phyloP scores from a whole-genome alignment of 352 stramenopile species.

The Pythium myriotylum region DNA sequence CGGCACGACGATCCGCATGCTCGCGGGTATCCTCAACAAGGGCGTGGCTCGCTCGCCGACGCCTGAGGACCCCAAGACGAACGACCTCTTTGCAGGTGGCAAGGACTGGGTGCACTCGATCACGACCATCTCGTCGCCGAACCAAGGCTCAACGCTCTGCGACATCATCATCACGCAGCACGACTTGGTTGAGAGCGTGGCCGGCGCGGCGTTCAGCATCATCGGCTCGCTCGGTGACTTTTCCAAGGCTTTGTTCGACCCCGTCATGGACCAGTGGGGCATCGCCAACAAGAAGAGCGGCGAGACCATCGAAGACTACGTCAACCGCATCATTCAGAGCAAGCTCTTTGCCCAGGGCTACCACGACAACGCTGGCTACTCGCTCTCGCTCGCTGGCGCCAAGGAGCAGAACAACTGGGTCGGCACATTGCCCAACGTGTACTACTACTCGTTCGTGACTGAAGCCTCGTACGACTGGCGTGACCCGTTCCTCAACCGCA shows the following conservation, averaged over 20 bases:
- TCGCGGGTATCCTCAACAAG: constrained; percentile 17
- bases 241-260: constrained; percentile 7
- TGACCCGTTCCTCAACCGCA: constrained; percentile 38
- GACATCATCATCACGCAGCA: neutral
- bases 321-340: constrained; percentile 14
- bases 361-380: constrained; percentile 42
- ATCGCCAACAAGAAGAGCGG: constrained; percentile 6
- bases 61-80: constrained; percentile 10
- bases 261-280: constrained; percentile 22
- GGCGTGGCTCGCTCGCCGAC: constrained; percentile 2
- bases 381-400: constrained; percentile 34
- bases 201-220: neutral
- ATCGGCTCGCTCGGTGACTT: neutral
- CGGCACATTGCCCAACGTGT: constrained; percentile 44
- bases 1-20: constrained; percentile 18
- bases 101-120: constrained; percentile 27
- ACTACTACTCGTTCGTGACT: constrained; percentile 55
- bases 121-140: constrained; percentile 15
- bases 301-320: constrained; percentile 12
- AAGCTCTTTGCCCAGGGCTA: constrained; percentile 41
- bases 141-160: constrained; percentile 14
- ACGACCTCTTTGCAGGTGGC: constrained; percentile 18
- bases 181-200: constrained; percentile 4
- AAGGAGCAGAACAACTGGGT: constrained; percentile 48
- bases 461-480: constrained; percentile 33